These are phyloP conservation scores for Rossbeevera mucosa DNA, from an alignment of 768 basidiomycete genomes.

Conservation along the genomic window DNA sequence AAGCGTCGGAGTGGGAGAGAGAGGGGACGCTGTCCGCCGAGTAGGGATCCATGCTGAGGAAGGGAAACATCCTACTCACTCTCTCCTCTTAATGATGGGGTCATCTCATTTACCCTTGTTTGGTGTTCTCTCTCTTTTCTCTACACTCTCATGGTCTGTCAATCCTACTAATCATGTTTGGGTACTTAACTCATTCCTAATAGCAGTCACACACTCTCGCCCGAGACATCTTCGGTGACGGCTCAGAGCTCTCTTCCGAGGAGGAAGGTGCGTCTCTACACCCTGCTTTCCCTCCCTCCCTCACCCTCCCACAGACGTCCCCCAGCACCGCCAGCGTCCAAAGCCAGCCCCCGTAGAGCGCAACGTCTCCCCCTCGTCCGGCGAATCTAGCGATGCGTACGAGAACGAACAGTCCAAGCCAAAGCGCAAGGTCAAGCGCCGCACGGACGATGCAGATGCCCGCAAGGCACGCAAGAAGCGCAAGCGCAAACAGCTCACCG, in stretches of 20 bases:
- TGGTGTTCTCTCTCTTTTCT: not conserved
- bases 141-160: constrained; percentile 4
- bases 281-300: not conserved
- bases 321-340: constrained; percentile 38
- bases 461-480: constrained; percentile 46
- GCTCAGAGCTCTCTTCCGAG: constrained; percentile 78
- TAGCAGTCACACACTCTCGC: constrained; percentile 40
- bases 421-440: constrained; percentile 28
- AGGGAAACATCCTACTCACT: constrained; percentile 11
- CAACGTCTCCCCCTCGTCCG: constrained; percentile 34
- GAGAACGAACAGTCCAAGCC: constrained; percentile 34
- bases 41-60: constrained; percentile 24
- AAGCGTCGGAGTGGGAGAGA: constrained; percentile 25
- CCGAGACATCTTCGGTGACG: constrained; percentile 77
- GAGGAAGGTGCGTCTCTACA: constrained; percentile 44
- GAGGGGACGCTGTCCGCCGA: constrained; percentile 24
- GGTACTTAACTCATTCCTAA: too few species aligned
- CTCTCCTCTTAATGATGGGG: not conserved
- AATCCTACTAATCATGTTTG: too few species aligned
- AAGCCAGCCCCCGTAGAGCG: constrained; percentile 30
- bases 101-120: constrained; percentile 13
- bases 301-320: constrained; percentile 34
- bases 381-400: constrained; percentile 52
- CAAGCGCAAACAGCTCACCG: constrained; percentile 56
- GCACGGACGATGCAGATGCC: constrained; percentile 42